These are phyloP conservation scores for Hypocrella siamensis DNA, from an alignment of 2,329 filamentous ascomycete species.

Conservation along the genomic window DNA sequence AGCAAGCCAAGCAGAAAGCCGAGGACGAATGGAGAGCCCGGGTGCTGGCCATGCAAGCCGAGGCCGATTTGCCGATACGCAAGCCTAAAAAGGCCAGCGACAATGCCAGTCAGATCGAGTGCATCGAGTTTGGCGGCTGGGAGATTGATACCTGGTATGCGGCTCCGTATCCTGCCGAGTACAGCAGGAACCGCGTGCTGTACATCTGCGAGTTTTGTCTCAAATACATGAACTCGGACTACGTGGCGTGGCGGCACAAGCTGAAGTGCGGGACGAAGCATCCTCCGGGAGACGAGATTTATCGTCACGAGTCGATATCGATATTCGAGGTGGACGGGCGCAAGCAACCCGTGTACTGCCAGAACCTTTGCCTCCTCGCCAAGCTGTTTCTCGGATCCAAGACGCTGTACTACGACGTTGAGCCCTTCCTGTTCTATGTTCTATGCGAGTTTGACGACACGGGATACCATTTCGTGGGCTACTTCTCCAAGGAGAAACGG, in stretches of 20 bases:
- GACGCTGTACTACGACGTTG: slow-evolving; percentile 94
- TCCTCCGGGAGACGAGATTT: slow-evolving; percentile 94
- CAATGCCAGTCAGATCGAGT: slow-evolving; percentile 91
- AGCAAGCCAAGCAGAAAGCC: slow-evolving; percentile 76
- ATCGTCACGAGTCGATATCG: slow-evolving; percentile 76
- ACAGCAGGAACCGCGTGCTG: slow-evolving; percentile 89
- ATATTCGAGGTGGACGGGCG: slow-evolving; percentile 97
- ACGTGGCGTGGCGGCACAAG: slow-evolving; percentile 95
- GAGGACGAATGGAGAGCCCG: slow-evolving; percentile 80
- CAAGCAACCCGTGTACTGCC: slow-evolving; percentile 96
- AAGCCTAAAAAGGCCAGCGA: slow-evolving; percentile 63
- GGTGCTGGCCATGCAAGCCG: slow-evolving; percentile 43
- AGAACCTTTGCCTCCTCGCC: slow-evolving; percentile 87
- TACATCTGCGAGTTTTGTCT: slow-evolving; percentile 99
- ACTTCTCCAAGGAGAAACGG: slow-evolving; percentile 97
- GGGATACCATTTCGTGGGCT: slow-evolving; percentile 95
- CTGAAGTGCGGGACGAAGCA: slow-evolving; percentile 93
- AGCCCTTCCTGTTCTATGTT: slow-evolving; percentile 94
- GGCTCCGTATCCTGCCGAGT: slow-evolving; percentile 94
- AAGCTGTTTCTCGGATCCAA: slow-evolving; percentile 98
- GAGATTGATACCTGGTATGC: slow-evolving; percentile 99
- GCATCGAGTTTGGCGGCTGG: slow-evolving; percentile 93
- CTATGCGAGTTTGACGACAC: slow-evolving; percentile 86
- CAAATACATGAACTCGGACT: slow-evolving; percentile 99
- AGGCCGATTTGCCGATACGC: slow-evolving; percentile 44